Evolutionary conservation across 305 asterid genomes (phyloP).

Genomic region (Lippia alba): DNA sequence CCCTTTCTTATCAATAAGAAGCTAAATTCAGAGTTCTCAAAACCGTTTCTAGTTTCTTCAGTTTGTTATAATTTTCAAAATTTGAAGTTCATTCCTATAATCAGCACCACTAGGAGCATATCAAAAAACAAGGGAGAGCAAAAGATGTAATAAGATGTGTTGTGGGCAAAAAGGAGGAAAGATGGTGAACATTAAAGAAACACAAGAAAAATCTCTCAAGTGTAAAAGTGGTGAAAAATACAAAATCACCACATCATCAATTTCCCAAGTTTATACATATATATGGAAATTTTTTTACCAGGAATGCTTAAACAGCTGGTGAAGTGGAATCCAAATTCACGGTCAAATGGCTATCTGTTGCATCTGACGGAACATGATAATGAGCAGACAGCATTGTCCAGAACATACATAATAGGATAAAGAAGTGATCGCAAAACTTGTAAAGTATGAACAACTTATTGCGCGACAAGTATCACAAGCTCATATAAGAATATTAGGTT

Average conservation of each 20-base stretch:
- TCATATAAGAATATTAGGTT: neutral
- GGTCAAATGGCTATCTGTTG: neutral
- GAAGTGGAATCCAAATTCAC: slow-evolving; percentile 3
- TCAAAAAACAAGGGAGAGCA: neutral
- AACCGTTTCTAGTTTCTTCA: neutral
- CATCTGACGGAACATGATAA: no score
- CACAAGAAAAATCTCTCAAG: neutral
- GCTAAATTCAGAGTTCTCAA: slow-evolving; percentile 8
- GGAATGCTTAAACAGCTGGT: neutral
- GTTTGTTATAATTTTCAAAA: neutral
- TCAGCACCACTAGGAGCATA: slow-evolving; percentile 5
- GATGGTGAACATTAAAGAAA: slow-evolving; percentile 2
- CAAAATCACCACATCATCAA: neutral
- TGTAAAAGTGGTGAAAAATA: neutral
- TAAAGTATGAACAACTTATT: neutral
- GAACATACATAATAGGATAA: no score
- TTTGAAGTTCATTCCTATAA: slow-evolving; percentile 7
- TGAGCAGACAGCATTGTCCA: no score
- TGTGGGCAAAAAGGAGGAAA: slow-evolving; percentile 8
- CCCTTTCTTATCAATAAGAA: neutral
- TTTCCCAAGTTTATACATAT: neutral
- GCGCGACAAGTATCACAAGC: slow-evolving; percentile 13
- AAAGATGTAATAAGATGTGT: neutral
- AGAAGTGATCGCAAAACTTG: neutral
- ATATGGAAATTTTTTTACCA: neutral